Evolutionary conservation across 805 yeast species (phyloP).

Genomic region (Candida gorgasii): DNA sequence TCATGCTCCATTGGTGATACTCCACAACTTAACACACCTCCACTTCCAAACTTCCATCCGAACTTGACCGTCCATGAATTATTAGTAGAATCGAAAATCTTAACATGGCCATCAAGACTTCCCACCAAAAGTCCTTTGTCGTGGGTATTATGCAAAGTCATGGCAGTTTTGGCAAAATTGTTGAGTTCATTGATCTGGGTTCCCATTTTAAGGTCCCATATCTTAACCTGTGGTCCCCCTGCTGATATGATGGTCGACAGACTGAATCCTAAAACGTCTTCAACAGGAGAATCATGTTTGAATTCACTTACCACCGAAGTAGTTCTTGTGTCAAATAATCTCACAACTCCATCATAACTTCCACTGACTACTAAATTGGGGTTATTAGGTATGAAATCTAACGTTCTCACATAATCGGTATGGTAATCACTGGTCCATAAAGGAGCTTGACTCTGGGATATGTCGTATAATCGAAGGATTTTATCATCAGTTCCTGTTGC

Average conservation of each 20-base stretch:
- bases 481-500: constrained; percentile 92
- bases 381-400: constrained; percentile 70
- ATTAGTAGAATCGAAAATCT: constrained; percentile 79
- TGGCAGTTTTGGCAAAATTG: constrained; percentile 92
- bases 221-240: constrained; percentile 78
- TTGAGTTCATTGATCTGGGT: constrained; percentile 67
- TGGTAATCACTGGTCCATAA: constrained; percentile 65
- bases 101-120: constrained; percentile 95
- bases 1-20: constrained; percentile 68
- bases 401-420: constrained; percentile 85
- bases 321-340: constrained; percentile 81
- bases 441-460: constrained; percentile 52
- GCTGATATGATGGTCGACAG: constrained; percentile 78
- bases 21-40: constrained; percentile 87
- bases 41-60: constrained; percentile 93
- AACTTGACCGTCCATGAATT: constrained; percentile 83
- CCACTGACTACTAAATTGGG: constrained; percentile 87
- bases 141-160: constrained; percentile 73
- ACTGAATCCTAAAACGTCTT: constrained; percentile 72
- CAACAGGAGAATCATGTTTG: constrained; percentile 76
- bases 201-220: constrained; percentile 90
- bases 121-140: constrained; percentile 87
- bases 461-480: constrained; percentile 83
- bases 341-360: constrained; percentile 84
- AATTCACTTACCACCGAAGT: constrained; percentile 61